Evolutionary conservation across 2,329 filamentous ascomycete species (phyloP).

Genomic region (Chalaropsis thielavioides): DNA sequence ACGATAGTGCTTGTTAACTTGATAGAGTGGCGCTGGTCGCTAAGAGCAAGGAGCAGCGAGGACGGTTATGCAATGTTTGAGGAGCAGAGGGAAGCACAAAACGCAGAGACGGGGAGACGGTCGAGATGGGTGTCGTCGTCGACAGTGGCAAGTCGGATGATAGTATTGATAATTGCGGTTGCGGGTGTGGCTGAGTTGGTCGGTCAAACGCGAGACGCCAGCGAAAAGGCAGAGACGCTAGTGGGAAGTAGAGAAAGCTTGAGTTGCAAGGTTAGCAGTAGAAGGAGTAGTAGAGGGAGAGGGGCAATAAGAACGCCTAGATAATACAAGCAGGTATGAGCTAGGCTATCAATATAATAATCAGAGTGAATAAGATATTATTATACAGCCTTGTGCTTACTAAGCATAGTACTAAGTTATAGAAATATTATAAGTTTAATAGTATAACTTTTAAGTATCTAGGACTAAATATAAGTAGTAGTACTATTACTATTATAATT

Average conservation of each 20-base stretch:
- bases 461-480: too few relatives aligned
- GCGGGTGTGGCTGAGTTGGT: neutral
- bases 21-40: neutral
- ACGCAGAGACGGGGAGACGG: neutral
- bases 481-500: too few relatives aligned
- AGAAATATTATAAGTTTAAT: too few relatives aligned
- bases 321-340: too few relatives aligned
- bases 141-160: neutral
- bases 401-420: too few relatives aligned
- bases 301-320: too few relatives aligned
- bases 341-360: too few relatives aligned
- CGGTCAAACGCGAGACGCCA: neutral
- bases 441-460: too few relatives aligned
- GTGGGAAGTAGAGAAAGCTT: too few relatives aligned
- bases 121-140: neutral
- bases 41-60: neutral
- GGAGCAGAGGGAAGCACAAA: neutral
- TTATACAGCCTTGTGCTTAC: too few relatives aligned
- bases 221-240: neutral
- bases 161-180: neutral
- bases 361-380: too few relatives aligned
- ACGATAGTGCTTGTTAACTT: neutral
- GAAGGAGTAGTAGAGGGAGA: too few relatives aligned
- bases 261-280: neutral
- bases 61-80: neutral